Evolutionary conservation across 495 filamentous ascomycete genomes (phyloP), one percentile per base, ranked within the genome.

Genomic region (Penicillium tannophilum): DNA sequence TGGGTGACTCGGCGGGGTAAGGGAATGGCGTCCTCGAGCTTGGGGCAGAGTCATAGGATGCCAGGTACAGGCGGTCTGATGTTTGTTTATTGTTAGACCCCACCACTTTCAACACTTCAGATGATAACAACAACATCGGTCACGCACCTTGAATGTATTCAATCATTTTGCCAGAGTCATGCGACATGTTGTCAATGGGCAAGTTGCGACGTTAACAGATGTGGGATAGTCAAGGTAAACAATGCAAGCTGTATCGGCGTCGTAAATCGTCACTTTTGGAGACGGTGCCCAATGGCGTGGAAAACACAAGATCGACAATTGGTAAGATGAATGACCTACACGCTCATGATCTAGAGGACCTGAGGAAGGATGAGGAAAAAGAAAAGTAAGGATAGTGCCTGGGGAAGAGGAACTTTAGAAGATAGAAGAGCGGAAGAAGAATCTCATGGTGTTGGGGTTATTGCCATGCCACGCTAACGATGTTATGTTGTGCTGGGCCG

Each of bases 11-110:
- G 14, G 82, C 70, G 23, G 88, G 84, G 68, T 91, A 97, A 52
- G 94, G 94, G 73, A 99, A 98, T 43, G 88, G 84, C 4, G 94
- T 96, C 64, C 87, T 81, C 39, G 82, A 84, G 57, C 85, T 86
- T 24, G 94, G 94, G 16, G 90, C 75, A 56, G 90, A 85, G 45
- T 91, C 87, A 70, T 97, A 99, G 48, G 92, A 90, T 57, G 91
- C 95, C 55, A 98, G 85, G 72, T 98, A 99, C 30, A 99, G 82
- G 43, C 92, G 92, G 74, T 97, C 94, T 97, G 75, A 62, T 26
- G 43, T 50, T 30, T 56, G 16, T 31, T 28, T 55, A 17, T 50
- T 49, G 48, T 66, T 63, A 63, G 55, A 57, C 58, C 36, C 56
- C 59, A 43, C 26, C 19, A 26, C 35, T 41, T 20, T 9, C 24